Percentiles rank a stretch among this genome's conserved stretches.
These are phyloP conservation scores for Quercus phellos DNA, from an alignment of 331 rosid species.

Conservation along the genomic window DNA sequence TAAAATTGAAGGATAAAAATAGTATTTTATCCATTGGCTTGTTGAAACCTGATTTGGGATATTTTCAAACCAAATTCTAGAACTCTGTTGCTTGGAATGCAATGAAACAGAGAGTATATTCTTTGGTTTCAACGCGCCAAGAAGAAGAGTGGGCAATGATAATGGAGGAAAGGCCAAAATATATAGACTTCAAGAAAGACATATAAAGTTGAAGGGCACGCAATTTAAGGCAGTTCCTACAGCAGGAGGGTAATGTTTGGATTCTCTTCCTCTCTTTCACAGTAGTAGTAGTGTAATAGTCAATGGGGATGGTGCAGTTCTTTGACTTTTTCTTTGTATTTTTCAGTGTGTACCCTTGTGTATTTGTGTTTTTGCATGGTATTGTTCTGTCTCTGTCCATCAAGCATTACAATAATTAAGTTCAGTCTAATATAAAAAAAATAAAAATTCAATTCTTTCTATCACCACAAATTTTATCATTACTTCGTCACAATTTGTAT, in stretches of 20 bases:
- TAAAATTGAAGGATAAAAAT: too few relatives aligned
- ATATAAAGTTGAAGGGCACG: slow-evolving; percentile 39
- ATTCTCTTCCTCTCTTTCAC: slow-evolving; percentile 18
- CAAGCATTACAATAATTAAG: not conserved
- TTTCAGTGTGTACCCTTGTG: not conserved
- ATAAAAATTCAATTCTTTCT: too few relatives aligned
- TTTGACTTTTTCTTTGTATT: slow-evolving; percentile 14
- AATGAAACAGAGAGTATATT: too few relatives aligned
- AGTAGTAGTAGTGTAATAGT: slow-evolving; percentile 14
- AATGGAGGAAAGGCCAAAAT: not conserved
- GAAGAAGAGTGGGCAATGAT: not conserved
- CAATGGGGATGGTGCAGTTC: slow-evolving; percentile 27
- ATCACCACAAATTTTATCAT: too few relatives aligned
- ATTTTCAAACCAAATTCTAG: too few relatives aligned
- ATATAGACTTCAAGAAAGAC: not conserved
- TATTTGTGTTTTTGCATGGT: slow-evolving; percentile 10
- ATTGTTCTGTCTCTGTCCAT: not conserved
- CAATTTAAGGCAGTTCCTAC: slow-evolving; percentile 44
- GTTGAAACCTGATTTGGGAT: too few relatives aligned
- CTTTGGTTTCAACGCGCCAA: not conserved
- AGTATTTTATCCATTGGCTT: too few relatives aligned
- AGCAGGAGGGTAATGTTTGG: not conserved
- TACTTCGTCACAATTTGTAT: too few relatives aligned
- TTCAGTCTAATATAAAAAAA: too few relatives aligned
- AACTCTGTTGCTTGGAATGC: too few relatives aligned